phyloP scores from a whole-genome alignment of 2,329 filamentous ascomycete species.

The Chrysosphaeria jannelii region DNA sequence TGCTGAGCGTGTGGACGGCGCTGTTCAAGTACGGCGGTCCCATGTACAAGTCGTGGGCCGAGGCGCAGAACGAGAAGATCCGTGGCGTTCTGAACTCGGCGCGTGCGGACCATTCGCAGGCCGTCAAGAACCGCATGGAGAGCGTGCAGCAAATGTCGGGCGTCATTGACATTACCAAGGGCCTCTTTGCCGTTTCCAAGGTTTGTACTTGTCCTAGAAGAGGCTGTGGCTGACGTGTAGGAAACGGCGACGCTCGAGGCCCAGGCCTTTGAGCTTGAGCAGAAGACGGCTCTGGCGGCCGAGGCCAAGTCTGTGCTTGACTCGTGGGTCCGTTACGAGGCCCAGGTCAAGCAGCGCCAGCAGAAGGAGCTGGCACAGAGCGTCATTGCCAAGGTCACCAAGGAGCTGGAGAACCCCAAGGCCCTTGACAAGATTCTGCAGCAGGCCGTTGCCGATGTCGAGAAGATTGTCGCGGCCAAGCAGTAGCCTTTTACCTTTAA shows the following conservation, averaged over 20 bases:
- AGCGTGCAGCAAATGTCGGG: conserved; percentile 83
- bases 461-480: conserved; percentile 41
- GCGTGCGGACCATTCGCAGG: conserved; percentile 76
- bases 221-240: conserved; percentile 13
- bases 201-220: conserved; percentile 17
- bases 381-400: conserved; percentile 91
- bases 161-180: conserved; percentile 91
- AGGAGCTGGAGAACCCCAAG: conserved; percentile 97
- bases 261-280: conserved; percentile 88
- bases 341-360: conserved; percentile 95
- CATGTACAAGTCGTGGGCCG: conserved; percentile 74
- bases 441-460: conserved; percentile 85
- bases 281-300: conserved; percentile 66
- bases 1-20: conserved; percentile 75
- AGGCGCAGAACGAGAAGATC: conserved; percentile 71
- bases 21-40: conserved; percentile 86
- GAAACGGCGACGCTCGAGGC: conserved; percentile 94
- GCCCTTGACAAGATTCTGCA: conserved; percentile 88
- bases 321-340: conserved; percentile 95
- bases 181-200: conserved; percentile 93
- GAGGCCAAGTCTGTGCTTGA: conserved; percentile 93
- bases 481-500: conserved; percentile 23
- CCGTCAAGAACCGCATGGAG: conserved; percentile 80
- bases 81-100: conserved; percentile 85
- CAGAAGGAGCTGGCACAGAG: conserved; percentile 81